Percentiles rank a stretch among this genome's conserved stretches.
phyloP scores from a whole-genome alignment of 108 stramenopile genomes.

The Pelagomonas calceolata region DNA sequence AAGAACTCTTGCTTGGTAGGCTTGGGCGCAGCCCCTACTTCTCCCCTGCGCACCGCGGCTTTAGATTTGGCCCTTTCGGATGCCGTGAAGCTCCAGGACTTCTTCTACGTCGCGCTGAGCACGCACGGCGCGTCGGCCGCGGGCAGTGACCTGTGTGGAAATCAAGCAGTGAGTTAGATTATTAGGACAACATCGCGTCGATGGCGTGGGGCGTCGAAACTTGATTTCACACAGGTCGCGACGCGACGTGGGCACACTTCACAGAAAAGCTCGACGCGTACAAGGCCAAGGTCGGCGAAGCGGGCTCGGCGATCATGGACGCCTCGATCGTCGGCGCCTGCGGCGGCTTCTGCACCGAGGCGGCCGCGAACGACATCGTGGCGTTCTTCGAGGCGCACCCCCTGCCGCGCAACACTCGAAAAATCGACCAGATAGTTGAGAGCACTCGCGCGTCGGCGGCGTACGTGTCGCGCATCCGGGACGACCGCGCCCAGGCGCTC shows the following conservation, averaged over 20 bases:
- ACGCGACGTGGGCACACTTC: constrained; percentile 78
- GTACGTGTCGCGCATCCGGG: constrained; percentile 3
- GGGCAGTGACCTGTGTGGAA: too few species aligned
- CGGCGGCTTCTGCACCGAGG: constrained; percentile 60
- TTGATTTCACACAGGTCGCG: too few species aligned
- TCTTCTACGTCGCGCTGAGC: constrained; percentile 83
- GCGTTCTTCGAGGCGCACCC: constrained; percentile 67
- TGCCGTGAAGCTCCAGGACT: constrained; percentile 89
- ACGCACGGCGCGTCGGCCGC: constrained; percentile 55
- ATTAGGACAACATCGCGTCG: too few species aligned
- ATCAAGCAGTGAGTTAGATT: too few species aligned
- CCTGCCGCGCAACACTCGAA: constrained; percentile 60
- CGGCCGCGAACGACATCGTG: constrained; percentile 81
- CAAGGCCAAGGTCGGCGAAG: constrained; percentile 69
- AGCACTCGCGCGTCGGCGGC: constrained; percentile 28
- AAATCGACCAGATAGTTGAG: constrained; percentile 72
- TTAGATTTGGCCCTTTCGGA: constrained; percentile 81
- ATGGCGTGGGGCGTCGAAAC: too few species aligned
- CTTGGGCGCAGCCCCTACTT: constrained; percentile 53
- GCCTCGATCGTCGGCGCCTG: constrained; percentile 70
- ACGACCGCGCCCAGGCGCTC: background rate
- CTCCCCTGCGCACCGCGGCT: constrained; percentile 57
- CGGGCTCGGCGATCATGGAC: constrained; percentile 73
- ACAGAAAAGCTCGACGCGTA: constrained; percentile 65
- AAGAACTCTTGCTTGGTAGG: constrained; percentile 58